A percentile compares a stretch with the other conserved stretches of the same genome.
Conservation (phyloP, 164 flowering plant genomes). For the Kingdonia uniflora region DNA sequence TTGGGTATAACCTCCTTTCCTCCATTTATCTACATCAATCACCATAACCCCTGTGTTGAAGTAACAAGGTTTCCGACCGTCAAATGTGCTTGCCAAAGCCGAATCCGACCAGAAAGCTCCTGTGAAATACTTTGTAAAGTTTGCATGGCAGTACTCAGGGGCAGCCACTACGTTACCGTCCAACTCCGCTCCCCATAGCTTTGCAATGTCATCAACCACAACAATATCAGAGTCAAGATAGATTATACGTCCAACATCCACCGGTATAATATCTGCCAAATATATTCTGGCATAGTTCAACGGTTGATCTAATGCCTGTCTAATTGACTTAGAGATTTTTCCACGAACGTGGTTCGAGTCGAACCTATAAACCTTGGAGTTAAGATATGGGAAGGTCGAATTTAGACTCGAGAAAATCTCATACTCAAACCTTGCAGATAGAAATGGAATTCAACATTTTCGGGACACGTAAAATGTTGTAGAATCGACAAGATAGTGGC, state of each 20-base stretch:
- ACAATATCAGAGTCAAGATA: conserved; percentile 1
- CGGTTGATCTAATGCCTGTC: conserved; percentile 2
- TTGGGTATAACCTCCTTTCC: conserved; percentile 3
- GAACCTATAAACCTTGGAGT: neutral
- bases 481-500: conserved; percentile 1
- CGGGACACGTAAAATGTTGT: conserved; percentile 3
- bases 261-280: neutral
- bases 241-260: conserved; percentile 1
- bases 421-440: neutral
- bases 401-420: conserved; percentile 1
- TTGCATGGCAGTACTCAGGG: conserved; percentile 18
- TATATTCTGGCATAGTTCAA: conserved; percentile 1
- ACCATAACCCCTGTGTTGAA: too few relatives aligned
- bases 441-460: neutral
- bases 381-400: neutral
- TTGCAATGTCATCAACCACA: conserved; percentile 2
- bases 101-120: conserved; percentile 17
- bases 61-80: conserved; percentile 14
- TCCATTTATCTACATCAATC: conserved; percentile 9
- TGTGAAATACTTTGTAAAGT: conserved; percentile 23
- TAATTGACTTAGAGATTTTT: conserved; percentile 2
- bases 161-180: conserved; percentile 1
- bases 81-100: neutral
- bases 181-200: conserved; percentile 4
- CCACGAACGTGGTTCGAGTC: neutral